Evolutionary conservation across 768 basidiomycete species (phyloP).

Genomic region (Pilatotrama ljubarskyi): DNA sequence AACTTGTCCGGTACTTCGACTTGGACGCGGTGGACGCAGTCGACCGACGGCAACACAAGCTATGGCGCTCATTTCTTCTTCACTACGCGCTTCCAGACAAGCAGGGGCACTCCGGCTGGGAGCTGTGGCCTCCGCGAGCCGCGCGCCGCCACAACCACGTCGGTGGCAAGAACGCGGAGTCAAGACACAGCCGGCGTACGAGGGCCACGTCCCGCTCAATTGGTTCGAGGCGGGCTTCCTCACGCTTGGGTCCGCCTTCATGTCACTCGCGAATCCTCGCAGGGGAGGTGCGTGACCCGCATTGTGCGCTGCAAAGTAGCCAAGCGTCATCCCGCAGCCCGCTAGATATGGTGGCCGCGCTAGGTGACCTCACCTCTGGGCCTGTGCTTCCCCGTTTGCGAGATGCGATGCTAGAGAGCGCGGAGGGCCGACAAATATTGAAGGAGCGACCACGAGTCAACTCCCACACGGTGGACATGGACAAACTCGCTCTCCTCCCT

Average conservation of each 20-base stretch:
- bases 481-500: conserved; percentile 60
- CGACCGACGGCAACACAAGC: not conserved
- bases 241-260: conserved; percentile 80
- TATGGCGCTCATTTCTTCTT: conserved; percentile 17
- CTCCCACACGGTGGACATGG: conserved; percentile 72
- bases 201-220: conserved; percentile 80
- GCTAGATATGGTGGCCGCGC: conserved; percentile 91
- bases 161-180: conserved; percentile 20
- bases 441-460: conserved; percentile 83
- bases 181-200: conserved; percentile 52
- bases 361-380: conserved; percentile 91
- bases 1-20: not conserved
- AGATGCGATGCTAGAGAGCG: conserved; percentile 71
- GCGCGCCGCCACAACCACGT: not conserved
- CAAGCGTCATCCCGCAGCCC: conserved; percentile 2
- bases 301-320: not conserved
- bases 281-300: conserved; percentile 62
- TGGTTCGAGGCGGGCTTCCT: conserved; percentile 83
- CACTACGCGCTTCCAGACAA: conserved; percentile 5
- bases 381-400: conserved; percentile 73
- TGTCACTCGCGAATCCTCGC: conserved; percentile 77
- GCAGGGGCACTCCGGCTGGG: not conserved
- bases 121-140: conserved; percentile 2
- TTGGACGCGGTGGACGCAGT: not conserved
- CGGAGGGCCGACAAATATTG: conserved; percentile 84